Percentiles rank a stretch among this genome's conserved stretches.
Evolutionary conservation across 1,284 basidiomycete genomes (phyloP).

Genomic region (Microbotryum lychnidis-dioicae): DNA sequence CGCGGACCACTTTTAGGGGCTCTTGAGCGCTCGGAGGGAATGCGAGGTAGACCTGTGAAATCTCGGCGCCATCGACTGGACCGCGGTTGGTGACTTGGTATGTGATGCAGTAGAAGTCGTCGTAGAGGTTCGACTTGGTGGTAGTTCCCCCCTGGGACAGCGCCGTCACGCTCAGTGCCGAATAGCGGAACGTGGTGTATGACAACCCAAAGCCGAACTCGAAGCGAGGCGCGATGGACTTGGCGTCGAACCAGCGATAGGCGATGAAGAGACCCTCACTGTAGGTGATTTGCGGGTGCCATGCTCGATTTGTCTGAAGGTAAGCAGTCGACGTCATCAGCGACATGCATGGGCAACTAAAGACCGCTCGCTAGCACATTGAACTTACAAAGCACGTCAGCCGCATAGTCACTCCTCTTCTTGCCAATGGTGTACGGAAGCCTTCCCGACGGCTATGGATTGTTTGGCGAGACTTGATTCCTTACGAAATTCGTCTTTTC

Average conservation of each 20-base stretch:
- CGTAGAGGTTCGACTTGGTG: slow-evolving; percentile 35
- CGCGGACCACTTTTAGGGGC: slow-evolving; percentile 36
- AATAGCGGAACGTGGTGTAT: slow-evolving; percentile 44
- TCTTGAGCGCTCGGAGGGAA: slow-evolving; percentile 40
- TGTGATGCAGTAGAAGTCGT: slow-evolving; percentile 39
- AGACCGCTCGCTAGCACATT: too few species aligned
- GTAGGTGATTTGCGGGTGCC: slow-evolving; percentile 1
- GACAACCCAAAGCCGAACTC: slow-evolving; percentile 46
- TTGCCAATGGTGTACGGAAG: slow-evolving; percentile 53
- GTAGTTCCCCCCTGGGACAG: not conserved
- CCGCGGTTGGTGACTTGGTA: slow-evolving; percentile 45
- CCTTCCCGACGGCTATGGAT: slow-evolving; percentile 21
- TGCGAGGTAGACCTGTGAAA: slow-evolving; percentile 44
- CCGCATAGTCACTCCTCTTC: slow-evolving; percentile 52
- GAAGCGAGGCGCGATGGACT: slow-evolving; percentile 42
- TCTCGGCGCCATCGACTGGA: slow-evolving; percentile 40
- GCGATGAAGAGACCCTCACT: slow-evolving; percentile 54
- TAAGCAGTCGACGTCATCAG: slow-evolving; percentile 30
- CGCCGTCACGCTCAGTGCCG: slow-evolving; percentile 33
- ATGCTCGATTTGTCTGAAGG: not conserved
- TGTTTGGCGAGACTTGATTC: too few species aligned
- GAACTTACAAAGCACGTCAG: slow-evolving; percentile 1
- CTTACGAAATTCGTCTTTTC: too few species aligned
- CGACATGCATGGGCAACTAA: not conserved
- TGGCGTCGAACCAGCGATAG: slow-evolving; percentile 40